Percentiles rank a stretch among this genome's conserved stretches.
phyloP scores from a whole-genome alignment of 768 basidiomycete genomes.

The Panus rudis region DNA sequence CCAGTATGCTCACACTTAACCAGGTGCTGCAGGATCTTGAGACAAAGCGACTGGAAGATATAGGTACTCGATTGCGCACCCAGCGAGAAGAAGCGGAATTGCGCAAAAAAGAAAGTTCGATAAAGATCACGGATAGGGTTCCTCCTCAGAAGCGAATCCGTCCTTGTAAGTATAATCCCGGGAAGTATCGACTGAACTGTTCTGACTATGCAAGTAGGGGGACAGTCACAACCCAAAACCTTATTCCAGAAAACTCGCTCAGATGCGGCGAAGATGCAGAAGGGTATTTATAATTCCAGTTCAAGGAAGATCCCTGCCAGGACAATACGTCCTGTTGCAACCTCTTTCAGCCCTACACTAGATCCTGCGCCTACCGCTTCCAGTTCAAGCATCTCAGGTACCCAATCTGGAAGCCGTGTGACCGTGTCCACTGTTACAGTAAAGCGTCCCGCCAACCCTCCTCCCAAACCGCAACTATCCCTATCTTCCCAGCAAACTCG shows the following conservation, averaged over 20 bases:
- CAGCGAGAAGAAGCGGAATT: conserved; percentile 66
- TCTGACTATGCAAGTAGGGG: conserved; percentile 28
- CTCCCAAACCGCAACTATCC: conserved; percentile 5
- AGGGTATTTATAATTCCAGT: conserved; percentile 54
- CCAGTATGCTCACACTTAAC: background rate
- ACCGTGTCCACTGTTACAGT: conserved; percentile 44
- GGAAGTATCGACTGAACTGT: conserved; percentile 1
- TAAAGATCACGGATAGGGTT: conserved; percentile 65
- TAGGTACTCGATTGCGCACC: conserved; percentile 52
- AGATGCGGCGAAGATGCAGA: conserved; percentile 63
- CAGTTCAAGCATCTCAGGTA: too few relatives aligned
- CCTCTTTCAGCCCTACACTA: too few relatives aligned
- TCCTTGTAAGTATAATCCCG: conserved; percentile 38
- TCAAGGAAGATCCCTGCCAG: too few relatives aligned
- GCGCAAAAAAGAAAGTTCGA: conserved; percentile 69
- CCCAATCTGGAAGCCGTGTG: conserved; percentile 34
- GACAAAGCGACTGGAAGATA: conserved; percentile 56
- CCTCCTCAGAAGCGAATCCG: conserved; percentile 60
- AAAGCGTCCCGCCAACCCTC: conserved; percentile 25
- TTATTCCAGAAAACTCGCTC: conserved; percentile 72
- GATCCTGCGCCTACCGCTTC: too few relatives aligned
- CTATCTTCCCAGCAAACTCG: conserved; percentile 2
- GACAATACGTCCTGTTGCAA: too few relatives aligned
- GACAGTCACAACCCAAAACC: conserved; percentile 46
- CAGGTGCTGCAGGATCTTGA: conserved; percentile 56